phyloP scores from a whole-genome alignment of 768 basidiomycete species.

The Coprinopsis sp. region DNA sequence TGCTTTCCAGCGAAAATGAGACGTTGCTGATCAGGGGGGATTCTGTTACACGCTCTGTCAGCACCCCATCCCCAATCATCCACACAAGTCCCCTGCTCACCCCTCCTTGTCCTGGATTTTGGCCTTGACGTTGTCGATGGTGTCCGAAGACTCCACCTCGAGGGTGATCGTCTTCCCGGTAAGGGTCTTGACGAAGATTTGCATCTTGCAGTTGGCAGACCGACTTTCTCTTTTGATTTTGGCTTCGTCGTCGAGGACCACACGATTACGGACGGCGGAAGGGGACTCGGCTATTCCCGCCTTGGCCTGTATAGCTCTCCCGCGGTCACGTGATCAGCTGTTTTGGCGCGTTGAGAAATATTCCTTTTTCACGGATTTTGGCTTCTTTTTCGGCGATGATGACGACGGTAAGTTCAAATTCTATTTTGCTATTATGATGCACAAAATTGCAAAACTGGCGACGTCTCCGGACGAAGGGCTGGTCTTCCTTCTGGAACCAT shows the following conservation, averaged over 20 bases:
- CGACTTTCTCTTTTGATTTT: too few relatives aligned
- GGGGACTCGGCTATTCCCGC: too few relatives aligned
- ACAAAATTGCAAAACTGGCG: conserved; percentile 39
- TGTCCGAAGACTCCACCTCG: conserved; percentile 96
- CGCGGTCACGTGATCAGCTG: conserved; percentile 25
- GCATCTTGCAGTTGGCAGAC: conserved; percentile 33
- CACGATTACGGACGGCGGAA: too few relatives aligned
- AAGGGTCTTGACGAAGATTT: conserved; percentile 72
- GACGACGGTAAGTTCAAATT: conserved; percentile 24
- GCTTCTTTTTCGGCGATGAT: neutral
- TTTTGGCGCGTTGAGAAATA: neutral
- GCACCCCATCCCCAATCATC: neutral
- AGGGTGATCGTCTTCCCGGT: conserved; percentile 98
- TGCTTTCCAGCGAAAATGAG: conserved; percentile 98
- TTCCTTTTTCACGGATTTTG: neutral
- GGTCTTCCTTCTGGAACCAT: conserved; percentile 68
- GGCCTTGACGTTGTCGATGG: conserved; percentile 93
- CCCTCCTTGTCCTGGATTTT: conserved; percentile 59
- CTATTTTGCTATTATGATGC: conserved; percentile 5
- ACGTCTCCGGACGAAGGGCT: conserved; percentile 61
- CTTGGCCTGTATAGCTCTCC: conserved; percentile 23
- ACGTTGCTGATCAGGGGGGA: conserved; percentile 93
- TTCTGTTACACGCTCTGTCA: conserved; percentile 38
- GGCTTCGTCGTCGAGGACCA: conserved; percentile 14
- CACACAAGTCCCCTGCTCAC: conserved; percentile 23